Percentiles rank a stretch among this genome's conserved stretches.
These are phyloP conservation scores for Solanum neorickii DNA, from an alignment of 257 asterid genomes.

Conservation along the genomic window DNA sequence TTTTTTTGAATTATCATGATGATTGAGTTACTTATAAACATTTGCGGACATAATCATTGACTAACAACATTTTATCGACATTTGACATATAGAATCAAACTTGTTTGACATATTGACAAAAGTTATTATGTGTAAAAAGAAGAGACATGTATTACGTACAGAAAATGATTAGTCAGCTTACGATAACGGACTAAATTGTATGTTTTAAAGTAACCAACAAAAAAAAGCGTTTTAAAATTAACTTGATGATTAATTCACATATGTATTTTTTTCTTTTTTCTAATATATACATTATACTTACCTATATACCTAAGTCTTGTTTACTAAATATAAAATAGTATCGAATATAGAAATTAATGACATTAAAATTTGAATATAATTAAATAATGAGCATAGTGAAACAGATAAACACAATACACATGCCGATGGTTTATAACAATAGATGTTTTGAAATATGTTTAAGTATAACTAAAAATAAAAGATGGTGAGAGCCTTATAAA, in stretches of 20 bases:
- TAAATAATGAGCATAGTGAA: too few relatives aligned
- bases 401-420: too few relatives aligned
- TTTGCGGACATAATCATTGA: neutral
- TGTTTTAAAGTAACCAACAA: neutral
- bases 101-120: neutral
- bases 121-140: neutral
- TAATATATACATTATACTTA: too few relatives aligned
- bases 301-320: neutral
- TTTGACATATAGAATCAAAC: neutral
- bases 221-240: neutral
- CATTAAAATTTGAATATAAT: too few relatives aligned
- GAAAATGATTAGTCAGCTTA: too few relatives aligned
- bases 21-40: neutral
- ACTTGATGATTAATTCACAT: neutral
- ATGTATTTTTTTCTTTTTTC: neutral
- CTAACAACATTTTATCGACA: neutral
- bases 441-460: too few relatives aligned
- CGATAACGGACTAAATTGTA: too few relatives aligned
- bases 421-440: too few relatives aligned
- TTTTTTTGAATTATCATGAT: too few relatives aligned
- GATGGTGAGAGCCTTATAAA: too few relatives aligned
- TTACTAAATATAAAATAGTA: neutral
- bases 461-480: too few relatives aligned
- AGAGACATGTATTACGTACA: neutral
- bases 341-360: too few relatives aligned